Percentiles rank a stretch among this genome's conserved stretches.
Conservation (phyloP, 768 basidiomycete genomes). For the Lactifluus pinguis region DNA sequence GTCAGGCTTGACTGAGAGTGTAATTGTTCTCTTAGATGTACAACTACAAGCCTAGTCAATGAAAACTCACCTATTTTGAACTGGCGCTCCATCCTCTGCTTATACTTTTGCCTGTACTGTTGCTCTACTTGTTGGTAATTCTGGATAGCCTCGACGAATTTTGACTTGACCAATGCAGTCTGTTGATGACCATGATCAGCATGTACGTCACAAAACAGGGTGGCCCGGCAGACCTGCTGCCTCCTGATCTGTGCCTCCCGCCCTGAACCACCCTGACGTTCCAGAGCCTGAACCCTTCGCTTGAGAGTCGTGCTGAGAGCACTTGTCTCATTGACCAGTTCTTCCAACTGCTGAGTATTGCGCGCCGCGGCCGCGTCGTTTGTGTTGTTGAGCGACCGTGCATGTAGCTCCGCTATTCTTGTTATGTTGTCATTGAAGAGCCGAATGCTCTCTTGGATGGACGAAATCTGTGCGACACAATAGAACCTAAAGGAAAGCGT, state of each 20-base stretch:
- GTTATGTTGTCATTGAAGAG: constrained; percentile 39
- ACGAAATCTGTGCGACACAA: constrained; percentile 31
- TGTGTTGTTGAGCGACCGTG: constrained; percentile 40
- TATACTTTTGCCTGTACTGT: constrained; percentile 54
- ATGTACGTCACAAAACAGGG: neutral
- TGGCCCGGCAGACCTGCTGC: constrained; percentile 30
- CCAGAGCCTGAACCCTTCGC: constrained; percentile 48
- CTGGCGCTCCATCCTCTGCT: constrained; percentile 63
- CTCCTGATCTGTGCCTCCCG: constrained; percentile 41
- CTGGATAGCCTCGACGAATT: constrained; percentile 69
- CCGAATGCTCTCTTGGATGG: constrained; percentile 39
- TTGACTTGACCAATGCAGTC: constrained; percentile 52
- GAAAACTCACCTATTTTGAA: constrained; percentile 55
- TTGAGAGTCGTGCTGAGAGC: constrained; percentile 49
- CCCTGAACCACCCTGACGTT: constrained; percentile 31
- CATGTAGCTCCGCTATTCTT: constrained; percentile 40
- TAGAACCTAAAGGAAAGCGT: neutral
- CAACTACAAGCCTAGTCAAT: neutral
- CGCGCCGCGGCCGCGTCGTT: constrained; percentile 38
- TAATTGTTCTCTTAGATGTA: neutral
- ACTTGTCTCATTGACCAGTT: constrained; percentile 51
- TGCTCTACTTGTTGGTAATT: constrained; percentile 71
- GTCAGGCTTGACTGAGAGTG: constrained; percentile 65
- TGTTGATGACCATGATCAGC: constrained; percentile 22
- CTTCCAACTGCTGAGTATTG: constrained; percentile 41